phyloP scores from a whole-genome alignment of 441 rosid genomes.

The Syzygium syzygioides region DNA sequence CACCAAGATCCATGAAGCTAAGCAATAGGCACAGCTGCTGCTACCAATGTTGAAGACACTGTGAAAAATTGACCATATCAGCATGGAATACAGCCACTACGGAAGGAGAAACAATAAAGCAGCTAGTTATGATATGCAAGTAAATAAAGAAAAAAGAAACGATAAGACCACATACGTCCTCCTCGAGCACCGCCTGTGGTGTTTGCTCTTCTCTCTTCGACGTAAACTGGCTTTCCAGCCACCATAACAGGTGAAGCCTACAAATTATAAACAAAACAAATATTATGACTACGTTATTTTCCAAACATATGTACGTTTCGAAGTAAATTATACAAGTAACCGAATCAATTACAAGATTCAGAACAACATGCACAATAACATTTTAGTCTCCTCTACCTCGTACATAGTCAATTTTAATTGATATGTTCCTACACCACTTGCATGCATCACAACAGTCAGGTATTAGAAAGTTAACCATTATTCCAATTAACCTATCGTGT shows the following conservation, averaged over 20 bases:
- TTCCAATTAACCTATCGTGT: neutral
- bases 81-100: neutral
- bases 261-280: neutral
- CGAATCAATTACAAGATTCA: neutral
- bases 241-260: conserved; percentile 93
- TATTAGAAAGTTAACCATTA: neutral
- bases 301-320: neutral
- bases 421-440: neutral
- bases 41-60: neutral
- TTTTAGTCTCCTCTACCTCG: neutral
- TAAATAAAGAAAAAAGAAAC: neutral
- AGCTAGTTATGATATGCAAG: neutral
- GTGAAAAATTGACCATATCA: neutral
- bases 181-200: conserved; percentile 71
- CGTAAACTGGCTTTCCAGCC: conserved; percentile 83
- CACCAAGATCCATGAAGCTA: neutral
- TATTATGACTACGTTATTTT: neutral
- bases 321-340: neutral
- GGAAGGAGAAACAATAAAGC: neutral
- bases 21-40: neutral
- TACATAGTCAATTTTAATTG: neutral
- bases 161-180: conserved; percentile 54
- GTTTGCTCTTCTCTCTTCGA: conserved; percentile 97
- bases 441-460: neutral
- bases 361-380: neutral